phyloP scores from a whole-genome alignment of 805 yeast genomes.

The Metschnikowia corniflorae region DNA sequence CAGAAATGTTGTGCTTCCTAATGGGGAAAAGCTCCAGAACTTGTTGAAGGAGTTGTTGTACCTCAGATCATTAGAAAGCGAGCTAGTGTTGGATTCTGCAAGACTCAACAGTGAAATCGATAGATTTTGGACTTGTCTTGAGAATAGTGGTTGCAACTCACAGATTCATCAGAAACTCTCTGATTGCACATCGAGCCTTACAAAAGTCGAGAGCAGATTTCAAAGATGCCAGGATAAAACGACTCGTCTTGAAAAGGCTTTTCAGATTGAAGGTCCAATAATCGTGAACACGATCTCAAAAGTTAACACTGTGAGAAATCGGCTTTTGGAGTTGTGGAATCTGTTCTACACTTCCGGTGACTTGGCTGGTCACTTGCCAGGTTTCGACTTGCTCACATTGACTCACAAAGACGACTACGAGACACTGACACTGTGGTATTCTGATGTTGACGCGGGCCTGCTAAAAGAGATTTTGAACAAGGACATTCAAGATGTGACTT shows the following conservation, averaged over 20 bases:
- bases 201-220: not conserved
- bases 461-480: no score
- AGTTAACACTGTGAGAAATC: not conserved
- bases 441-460: no score
- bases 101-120: slow-evolving; percentile 1
- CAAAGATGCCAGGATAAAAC: not conserved
- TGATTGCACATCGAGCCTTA: not conserved
- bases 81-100: not conserved
- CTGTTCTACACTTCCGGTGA: slow-evolving; percentile 1
- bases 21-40: slow-evolving; percentile 4
- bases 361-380: not conserved
- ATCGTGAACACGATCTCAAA: slow-evolving; percentile 1
- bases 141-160: not conserved
- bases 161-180: slow-evolving; percentile 1
- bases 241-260: slow-evolving; percentile 1
- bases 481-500: no score
- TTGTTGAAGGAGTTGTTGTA: slow-evolving; percentile 2
- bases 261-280: not conserved
- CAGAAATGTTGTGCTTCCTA: slow-evolving; percentile 1
- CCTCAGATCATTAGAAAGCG: not conserved
- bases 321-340: slow-evolving; percentile 3
- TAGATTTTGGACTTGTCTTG: not conserved
- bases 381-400: no score
- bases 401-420: no score
- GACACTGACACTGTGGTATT: no score